Conservation (phyloP, 371 early-diverging fungal species). For the Conidiobolus coronatus region DNA sequence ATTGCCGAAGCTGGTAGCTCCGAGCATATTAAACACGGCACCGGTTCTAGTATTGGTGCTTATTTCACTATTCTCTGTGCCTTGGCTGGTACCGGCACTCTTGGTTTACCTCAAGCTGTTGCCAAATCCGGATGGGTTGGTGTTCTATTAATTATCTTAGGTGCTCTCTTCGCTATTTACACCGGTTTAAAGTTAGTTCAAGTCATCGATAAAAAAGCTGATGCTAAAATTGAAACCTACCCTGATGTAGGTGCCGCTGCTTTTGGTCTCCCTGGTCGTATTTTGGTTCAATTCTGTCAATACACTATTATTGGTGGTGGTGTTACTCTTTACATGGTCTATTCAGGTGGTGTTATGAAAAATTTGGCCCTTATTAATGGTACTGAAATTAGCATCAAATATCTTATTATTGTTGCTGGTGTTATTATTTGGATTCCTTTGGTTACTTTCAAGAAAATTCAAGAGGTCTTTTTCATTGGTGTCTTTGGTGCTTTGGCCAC, state of each 20-base stretch:
- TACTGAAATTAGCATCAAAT: too few species aligned
- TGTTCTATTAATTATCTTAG: constrained; percentile 38
- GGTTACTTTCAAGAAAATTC: constrained; percentile 36
- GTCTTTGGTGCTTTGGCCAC: constrained; percentile 28
- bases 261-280: constrained; percentile 31
- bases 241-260: constrained; percentile 38
- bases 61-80: constrained; percentile 4
- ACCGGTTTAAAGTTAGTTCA: constrained; percentile 39
- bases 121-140: constrained; percentile 69
- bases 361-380: constrained; percentile 6
- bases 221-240: constrained; percentile 19
- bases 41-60: constrained; percentile 4
- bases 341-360: constrained; percentile 29
- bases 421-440: constrained; percentile 44
- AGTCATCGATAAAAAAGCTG: constrained; percentile 23
- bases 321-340: constrained; percentile 49
- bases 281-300: constrained; percentile 31
- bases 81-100: constrained; percentile 24
- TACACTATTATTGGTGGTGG: constrained; percentile 46
- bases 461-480: constrained; percentile 40
- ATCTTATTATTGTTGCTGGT: constrained; percentile 33
- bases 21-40: not conserved
- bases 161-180: constrained; percentile 47
- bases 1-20: too few species aligned
- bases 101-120: constrained; percentile 60